A percentile compares a stretch with the other conserved stretches of the same genome.
Evolutionary conservation across 1,284 basidiomycete species (phyloP).

Genomic region (Cutaneotrichosporon cyanovorans): DNA sequence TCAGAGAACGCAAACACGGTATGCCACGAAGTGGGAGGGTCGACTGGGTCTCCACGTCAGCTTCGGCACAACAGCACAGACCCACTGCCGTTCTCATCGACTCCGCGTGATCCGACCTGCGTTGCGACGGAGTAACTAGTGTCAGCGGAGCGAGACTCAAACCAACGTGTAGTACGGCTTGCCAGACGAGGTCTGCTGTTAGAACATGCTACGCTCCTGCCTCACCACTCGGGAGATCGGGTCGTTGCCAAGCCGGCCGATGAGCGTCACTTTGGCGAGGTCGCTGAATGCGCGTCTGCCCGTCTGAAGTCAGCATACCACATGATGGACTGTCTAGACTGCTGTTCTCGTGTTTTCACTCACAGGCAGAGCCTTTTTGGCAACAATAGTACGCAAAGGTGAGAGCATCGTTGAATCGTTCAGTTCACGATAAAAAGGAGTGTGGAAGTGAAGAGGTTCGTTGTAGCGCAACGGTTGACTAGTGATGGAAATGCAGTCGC

Average conservation of each 20-base stretch:
- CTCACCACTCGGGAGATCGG: slow-evolving; percentile 28
- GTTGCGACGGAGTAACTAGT: slow-evolving; percentile 38
- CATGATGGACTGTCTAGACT: too few relatives aligned
- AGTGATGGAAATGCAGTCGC: too few relatives aligned
- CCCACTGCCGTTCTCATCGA: slow-evolving; percentile 20
- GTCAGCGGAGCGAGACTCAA: background rate
- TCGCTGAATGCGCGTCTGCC: slow-evolving; percentile 17
- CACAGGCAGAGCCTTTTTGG: too few relatives aligned
- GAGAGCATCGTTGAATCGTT: too few relatives aligned
- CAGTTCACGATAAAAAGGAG: too few relatives aligned
- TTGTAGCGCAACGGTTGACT: too few relatives aligned
- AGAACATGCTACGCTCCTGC: background rate
- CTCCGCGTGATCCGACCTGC: slow-evolving; percentile 12
- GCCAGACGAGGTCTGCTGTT: slow-evolving; percentile 24
- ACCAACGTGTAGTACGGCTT: slow-evolving; percentile 37
- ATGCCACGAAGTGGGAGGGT: slow-evolving; percentile 37
- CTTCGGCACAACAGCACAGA: background rate
- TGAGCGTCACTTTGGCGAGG: slow-evolving; percentile 31
- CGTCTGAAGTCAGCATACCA: too few relatives aligned
- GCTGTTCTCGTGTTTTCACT: too few relatives aligned
- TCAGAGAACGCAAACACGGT: slow-evolving; percentile 39
- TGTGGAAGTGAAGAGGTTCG: too few relatives aligned
- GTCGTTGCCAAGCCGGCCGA: slow-evolving; percentile 39
- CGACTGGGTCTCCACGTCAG: slow-evolving; percentile 12
- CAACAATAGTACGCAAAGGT: too few relatives aligned